Base-by-base conservation (phyloP, 768 basidiomycete genomes). In the Sarcodon sp. region DNA sequence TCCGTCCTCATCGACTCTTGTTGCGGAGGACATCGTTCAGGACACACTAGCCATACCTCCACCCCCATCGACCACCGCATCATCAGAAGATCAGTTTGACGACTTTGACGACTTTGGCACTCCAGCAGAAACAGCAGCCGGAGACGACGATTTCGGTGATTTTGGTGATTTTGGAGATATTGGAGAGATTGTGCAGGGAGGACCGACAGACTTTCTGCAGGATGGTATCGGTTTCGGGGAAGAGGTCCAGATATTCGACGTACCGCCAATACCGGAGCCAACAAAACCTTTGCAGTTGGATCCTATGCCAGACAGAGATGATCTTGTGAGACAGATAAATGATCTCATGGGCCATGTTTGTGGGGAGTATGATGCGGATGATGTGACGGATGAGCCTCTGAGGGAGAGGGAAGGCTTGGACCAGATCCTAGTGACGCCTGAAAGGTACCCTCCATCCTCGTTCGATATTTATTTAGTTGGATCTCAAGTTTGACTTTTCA, bases 141-240 rank as follows among this genome's bases (percentile, higher is more conserved):
- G 51, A 21, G 60, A 85, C 43, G 89, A 88, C 54, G 86, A 88
- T 50, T 88, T 88, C 63, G 86, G 80, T 45, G 87, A 90, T 54
- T 90, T 90, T 63, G 87, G 83, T 13, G 90, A 91, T 58, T 90
- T 90, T 62, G 87, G 79, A 55, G 86, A 86, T 53, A 27, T 27
- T 27, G 78, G 62, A 21, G 72, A 60, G 59, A 69, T 52, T 34
- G 50, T 33, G 46, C 54, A 47, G 18, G 52, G 58, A 8, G 54
- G 61, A 35, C 59, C 63, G 43, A 57, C 59, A 48, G 58, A 59
- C 15, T 75, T 78, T 53, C 59, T 50, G 2, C 53, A 53, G 21
- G 68, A 65, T 33, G 57, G 55, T 18, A 58, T 51, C 11, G 60
- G 53, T 15, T 69, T 75, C 58, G 64, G 54, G 45, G 66, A 66